Conservation (phyloP, 1,284 basidiomycete species). For the Stygiomarasmius scandens region DNA sequence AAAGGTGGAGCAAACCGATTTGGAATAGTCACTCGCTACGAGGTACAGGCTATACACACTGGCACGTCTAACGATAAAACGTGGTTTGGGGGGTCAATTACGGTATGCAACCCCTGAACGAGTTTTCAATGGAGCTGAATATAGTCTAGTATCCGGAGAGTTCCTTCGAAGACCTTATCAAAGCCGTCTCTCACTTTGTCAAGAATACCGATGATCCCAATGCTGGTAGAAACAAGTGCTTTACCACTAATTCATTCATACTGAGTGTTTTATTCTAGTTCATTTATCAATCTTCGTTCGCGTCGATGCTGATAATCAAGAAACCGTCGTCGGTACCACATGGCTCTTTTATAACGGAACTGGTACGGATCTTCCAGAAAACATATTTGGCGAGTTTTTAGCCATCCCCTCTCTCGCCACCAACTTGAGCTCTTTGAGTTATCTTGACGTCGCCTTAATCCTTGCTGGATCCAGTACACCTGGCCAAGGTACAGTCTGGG, state of each 20-base stretch:
- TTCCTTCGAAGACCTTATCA: slow-evolving; percentile 33
- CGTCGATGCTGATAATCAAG: background rate
- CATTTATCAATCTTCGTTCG: background rate
- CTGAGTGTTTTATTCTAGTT: background rate
- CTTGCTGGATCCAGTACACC: slow-evolving; percentile 28
- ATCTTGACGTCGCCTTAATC: slow-evolving; percentile 31
- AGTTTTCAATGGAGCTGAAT: background rate
- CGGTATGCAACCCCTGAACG: slow-evolving; percentile 23
- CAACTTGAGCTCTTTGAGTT: slow-evolving; percentile 32
- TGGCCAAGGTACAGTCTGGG: slow-evolving; percentile 36
- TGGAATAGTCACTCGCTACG: slow-evolving; percentile 44
- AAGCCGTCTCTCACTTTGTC: slow-evolving; percentile 37
- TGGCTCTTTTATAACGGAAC: slow-evolving; percentile 39
- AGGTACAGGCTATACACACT: slow-evolving; percentile 35
- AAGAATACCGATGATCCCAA: slow-evolving; percentile 38
- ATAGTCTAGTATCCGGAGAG: slow-evolving; percentile 25
- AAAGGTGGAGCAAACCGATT: slow-evolving; percentile 44
- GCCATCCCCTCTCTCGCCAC: slow-evolving; percentile 34
- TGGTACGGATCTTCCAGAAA: slow-evolving; percentile 29
- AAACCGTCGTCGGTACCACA: slow-evolving; percentile 23
- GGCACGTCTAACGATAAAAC: slow-evolving; percentile 36
- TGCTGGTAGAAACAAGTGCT: slow-evolving; percentile 27
- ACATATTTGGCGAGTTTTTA: slow-evolving; percentile 40
- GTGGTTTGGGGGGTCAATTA: slow-evolving; percentile 38
- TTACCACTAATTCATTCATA: background rate